Evolutionary conservation across 169 alveolate species (phyloP).

Genomic region (Babesia caballi): DNA sequence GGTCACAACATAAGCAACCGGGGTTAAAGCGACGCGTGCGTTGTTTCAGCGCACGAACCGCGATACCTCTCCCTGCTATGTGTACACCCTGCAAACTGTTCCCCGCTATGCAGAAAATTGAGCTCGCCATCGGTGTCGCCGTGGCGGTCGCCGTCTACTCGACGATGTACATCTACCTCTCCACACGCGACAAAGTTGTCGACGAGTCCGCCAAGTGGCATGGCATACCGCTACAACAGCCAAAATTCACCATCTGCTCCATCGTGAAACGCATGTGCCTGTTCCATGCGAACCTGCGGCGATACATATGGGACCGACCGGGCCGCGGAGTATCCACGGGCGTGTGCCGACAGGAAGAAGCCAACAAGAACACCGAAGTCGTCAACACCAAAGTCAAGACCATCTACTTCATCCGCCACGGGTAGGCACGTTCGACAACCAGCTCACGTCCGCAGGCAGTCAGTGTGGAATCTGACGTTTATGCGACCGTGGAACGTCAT

Average conservation of each 20-base stretch:
- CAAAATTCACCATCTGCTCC: neutral
- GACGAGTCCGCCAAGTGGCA: neutral
- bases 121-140: neutral
- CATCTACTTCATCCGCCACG: constrained; percentile 59
- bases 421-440: neutral
- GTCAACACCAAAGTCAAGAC: constrained; percentile 14
- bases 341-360: neutral
- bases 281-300: neutral
- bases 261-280: neutral
- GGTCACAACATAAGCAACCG: too few relatives aligned
- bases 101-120: neutral
- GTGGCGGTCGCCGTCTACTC: neutral
- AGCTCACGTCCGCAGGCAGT: constrained; percentile 24
- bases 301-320: neutral
- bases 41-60: too few relatives aligned
- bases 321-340: neutral
- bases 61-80: neutral
- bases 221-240: neutral
- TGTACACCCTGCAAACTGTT: neutral
- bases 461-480: constrained; percentile 48
- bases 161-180: neutral
- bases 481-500: neutral
- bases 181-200: neutral
- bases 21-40: too few relatives aligned
- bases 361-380: neutral